Percentiles rank a stretch among this genome's conserved stretches.
Conservation (phyloP, 108 stramenopile species). For the Aurantiochytrium sp. region DNA sequence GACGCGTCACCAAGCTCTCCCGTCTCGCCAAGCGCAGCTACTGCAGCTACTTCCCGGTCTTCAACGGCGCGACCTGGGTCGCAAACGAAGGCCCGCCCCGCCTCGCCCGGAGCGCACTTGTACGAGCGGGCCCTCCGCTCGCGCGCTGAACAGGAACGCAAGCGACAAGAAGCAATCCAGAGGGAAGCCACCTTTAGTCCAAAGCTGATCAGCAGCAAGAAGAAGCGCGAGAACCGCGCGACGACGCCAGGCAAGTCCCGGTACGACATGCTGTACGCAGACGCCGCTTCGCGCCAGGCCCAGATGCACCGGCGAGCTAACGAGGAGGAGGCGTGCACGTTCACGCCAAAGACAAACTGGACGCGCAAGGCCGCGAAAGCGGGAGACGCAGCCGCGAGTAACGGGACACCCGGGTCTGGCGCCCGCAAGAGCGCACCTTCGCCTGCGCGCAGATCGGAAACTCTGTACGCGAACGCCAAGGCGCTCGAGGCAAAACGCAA, state of each 20-base stretch:
- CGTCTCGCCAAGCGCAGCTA: too few species aligned
- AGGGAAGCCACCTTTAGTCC: neutral
- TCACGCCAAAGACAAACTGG: neutral
- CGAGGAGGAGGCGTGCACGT: neutral
- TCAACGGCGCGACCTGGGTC: too few species aligned
- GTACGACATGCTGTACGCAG: neutral
- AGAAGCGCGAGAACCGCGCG: neutral
- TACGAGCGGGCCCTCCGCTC: neutral
- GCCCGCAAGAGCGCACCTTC: neutral
- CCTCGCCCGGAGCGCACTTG: neutral
- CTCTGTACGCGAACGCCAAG: neutral
- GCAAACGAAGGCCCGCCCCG: neutral
- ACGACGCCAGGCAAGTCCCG: constrained; percentile 6
- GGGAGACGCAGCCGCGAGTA: neutral
- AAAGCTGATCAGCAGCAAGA: neutral
- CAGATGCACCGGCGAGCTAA: neutral
- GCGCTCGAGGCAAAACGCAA: neutral
- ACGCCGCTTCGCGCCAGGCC: neutral
- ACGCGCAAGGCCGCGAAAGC: neutral
- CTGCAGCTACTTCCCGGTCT: too few species aligned
- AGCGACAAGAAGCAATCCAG: neutral
- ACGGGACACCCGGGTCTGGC: too few species aligned
- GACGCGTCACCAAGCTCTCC: too few species aligned
- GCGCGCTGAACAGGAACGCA: neutral
- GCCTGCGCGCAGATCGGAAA: neutral